A percentile compares a stretch with the other conserved stretches of the same genome.
phyloP scores from a whole-genome alignment of 768 basidiomycete genomes.

The Psilocybe sp. region DNA sequence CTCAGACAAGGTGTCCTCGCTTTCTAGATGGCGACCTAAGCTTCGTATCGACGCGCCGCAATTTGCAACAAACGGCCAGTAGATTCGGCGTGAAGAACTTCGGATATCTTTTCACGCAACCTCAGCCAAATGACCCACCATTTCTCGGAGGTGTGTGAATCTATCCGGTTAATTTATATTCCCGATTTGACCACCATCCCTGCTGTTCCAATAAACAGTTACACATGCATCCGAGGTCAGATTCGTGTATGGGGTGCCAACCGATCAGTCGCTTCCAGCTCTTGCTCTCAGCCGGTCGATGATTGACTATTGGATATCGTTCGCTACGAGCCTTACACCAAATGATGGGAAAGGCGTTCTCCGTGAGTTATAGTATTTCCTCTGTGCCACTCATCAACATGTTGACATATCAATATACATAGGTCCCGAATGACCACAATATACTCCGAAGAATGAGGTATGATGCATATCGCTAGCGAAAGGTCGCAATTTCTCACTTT shows the following conservation, averaged over 20 bases:
- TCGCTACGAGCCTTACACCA: constrained; percentile 28
- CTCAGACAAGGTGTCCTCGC: neutral
- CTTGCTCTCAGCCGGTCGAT: constrained; percentile 21
- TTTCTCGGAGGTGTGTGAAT: constrained; percentile 23
- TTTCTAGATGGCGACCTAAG: constrained; percentile 21
- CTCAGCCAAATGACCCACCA: neutral
- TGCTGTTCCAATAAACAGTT: constrained; percentile 14
- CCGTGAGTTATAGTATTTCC: constrained; percentile 14
- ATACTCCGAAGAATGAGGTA: constrained; percentile 22
- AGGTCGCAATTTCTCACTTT: neutral
- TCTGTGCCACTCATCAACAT: neutral
- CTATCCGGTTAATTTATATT: neutral
- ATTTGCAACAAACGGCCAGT: constrained; percentile 1
- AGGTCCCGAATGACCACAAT: constrained; percentile 29
- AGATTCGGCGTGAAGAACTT: constrained; percentile 26
- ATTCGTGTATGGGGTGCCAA: constrained; percentile 26
- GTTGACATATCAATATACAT: neutral
- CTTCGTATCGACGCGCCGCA: constrained; percentile 13
- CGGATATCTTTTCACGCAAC: constrained; percentile 38
- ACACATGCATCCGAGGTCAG: constrained; percentile 26
- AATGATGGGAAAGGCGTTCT: constrained; percentile 29
- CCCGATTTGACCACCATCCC: neutral
- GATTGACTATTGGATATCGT: constrained; percentile 40
- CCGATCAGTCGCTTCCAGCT: constrained; percentile 12
- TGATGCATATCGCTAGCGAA: neutral